Evolutionary conservation across 768 basidiomycete species (phyloP).

Genomic region (Suillus discolor): DNA sequence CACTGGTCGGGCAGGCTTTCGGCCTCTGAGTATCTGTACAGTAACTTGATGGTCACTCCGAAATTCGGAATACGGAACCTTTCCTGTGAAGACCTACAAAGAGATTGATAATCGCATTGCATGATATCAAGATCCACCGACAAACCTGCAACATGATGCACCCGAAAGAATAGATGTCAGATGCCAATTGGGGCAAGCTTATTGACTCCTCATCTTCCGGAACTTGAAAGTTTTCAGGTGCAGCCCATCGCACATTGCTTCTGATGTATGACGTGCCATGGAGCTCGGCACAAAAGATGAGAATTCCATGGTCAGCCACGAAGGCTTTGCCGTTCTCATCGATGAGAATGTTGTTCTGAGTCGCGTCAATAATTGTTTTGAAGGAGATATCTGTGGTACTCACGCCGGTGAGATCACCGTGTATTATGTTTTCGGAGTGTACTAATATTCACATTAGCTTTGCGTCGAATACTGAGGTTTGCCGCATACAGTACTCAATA

Average conservation of each 20-base stretch:
- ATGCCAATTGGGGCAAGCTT: slow-evolving; percentile 6
- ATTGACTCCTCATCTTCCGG: not conserved
- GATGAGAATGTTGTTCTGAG: slow-evolving; percentile 10
- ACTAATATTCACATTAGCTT: not conserved
- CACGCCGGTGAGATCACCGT: slow-evolving; percentile 38
- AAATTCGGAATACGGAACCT: slow-evolving; percentile 5
- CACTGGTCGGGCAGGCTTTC: not conserved
- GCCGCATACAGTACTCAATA: slow-evolving; percentile 1
- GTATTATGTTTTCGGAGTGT: slow-evolving; percentile 20
- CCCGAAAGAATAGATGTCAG: slow-evolving; percentile 33
- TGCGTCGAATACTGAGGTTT: not conserved
- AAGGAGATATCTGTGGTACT: not conserved
- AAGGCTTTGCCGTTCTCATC: not conserved
- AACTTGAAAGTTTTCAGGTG: slow-evolving; percentile 12
- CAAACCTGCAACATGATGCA: slow-evolving; percentile 40
- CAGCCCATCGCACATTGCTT: slow-evolving; percentile 13
- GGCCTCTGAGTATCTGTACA: slow-evolving; percentile 1
- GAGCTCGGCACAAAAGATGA: slow-evolving; percentile 39
- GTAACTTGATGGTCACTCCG: slow-evolving; percentile 6
- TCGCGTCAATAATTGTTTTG: not conserved
- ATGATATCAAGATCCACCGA: slow-evolving; percentile 19
- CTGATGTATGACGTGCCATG: slow-evolving; percentile 27
- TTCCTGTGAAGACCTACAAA: slow-evolving; percentile 7
- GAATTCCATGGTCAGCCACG: slow-evolving; percentile 44
- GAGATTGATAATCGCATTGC: not conserved